A percentile compares a stretch with the other conserved stretches of the same genome.
Conservation (phyloP, 257 asterid species). For the Verbascum thapsus region DNA sequence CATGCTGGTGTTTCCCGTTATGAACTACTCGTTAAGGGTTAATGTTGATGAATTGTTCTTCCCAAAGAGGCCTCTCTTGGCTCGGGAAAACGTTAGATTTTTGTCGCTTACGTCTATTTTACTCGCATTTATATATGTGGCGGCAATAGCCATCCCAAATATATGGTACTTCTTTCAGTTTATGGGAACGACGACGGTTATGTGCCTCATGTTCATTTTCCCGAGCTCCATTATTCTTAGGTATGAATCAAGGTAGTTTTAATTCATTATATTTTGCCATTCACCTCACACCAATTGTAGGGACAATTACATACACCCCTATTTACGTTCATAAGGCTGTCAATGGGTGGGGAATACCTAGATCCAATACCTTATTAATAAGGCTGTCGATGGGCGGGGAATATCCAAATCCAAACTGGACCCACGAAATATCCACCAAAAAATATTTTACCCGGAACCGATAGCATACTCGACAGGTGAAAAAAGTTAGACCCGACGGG, state of each 20-base stretch:
- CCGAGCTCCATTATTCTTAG: conserved; percentile 90
- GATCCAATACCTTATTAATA: no score
- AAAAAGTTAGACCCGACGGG: no score
- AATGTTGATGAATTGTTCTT: conserved; percentile 82
- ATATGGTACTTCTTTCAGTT: conserved; percentile 98
- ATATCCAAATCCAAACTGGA: no score
- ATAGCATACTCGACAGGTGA: no score
- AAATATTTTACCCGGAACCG: no score
- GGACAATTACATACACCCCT: no score
- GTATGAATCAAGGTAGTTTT: conserved; percentile 35
- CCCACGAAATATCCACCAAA: no score
- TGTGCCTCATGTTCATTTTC: conserved; percentile 92
- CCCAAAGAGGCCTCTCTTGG: conserved; percentile 55
- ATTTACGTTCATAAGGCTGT: no score
- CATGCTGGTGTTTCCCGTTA: conserved; percentile 97
- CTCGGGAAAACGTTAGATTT: conserved; percentile 54
- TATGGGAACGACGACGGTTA: conserved; percentile 91
- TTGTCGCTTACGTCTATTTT: conserved; percentile 54
- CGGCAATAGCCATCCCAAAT: conserved; percentile 79
- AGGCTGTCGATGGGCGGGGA: no score
- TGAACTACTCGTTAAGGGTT: conserved; percentile 84
- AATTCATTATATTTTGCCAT: conserved; percentile 4
- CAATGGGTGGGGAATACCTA: no score
- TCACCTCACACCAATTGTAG: no score
- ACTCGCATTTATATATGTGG: conserved; percentile 57